These are phyloP conservation scores for Sinapis alba DNA, from an alignment of 441 rosid species.

Conservation along the genomic window DNA sequence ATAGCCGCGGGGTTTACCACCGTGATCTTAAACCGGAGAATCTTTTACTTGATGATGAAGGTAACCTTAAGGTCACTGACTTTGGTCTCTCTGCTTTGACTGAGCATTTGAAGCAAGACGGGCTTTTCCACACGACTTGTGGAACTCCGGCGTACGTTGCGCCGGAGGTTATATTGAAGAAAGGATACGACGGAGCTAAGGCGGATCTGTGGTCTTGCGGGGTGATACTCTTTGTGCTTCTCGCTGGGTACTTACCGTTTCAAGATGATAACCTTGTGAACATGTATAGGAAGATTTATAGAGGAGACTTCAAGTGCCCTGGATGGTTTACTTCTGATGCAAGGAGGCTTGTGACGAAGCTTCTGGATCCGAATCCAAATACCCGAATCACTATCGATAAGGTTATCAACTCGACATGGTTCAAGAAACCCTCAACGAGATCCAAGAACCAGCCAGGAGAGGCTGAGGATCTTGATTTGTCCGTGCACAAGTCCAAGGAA, in stretches of 20 bases:
- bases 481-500: conserved; percentile 35
- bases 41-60: conserved; percentile 71
- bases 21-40: conserved; percentile 89
- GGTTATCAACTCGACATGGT: conserved; percentile 74
- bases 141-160: conserved; percentile 91
- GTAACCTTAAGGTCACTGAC: conserved; percentile 77
- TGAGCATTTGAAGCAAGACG: conserved; percentile 80
- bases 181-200: conserved; percentile 72
- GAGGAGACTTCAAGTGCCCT: conserved; percentile 90
- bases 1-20: conserved; percentile 87
- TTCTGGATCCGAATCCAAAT: conserved; percentile 72
- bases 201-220: conserved; percentile 96
- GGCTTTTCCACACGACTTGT: conserved; percentile 76
- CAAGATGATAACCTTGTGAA: conserved; percentile 79
- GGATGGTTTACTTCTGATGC: conserved; percentile 87
- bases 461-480: conserved; percentile 37
- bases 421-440: conserved; percentile 58
- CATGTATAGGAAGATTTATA: conserved; percentile 81
- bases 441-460: conserved; percentile 15
- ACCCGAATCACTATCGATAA: conserved; percentile 51
- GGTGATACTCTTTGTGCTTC: conserved; percentile 79
- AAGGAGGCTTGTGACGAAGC: conserved; percentile 64
- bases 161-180: conserved; percentile 72
- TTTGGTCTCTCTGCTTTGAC: conserved; percentile 76
- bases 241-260: conserved; percentile 83